phyloP scores from a whole-genome alignment of 768 basidiomycete species.

The Tulasnella sp. region DNA sequence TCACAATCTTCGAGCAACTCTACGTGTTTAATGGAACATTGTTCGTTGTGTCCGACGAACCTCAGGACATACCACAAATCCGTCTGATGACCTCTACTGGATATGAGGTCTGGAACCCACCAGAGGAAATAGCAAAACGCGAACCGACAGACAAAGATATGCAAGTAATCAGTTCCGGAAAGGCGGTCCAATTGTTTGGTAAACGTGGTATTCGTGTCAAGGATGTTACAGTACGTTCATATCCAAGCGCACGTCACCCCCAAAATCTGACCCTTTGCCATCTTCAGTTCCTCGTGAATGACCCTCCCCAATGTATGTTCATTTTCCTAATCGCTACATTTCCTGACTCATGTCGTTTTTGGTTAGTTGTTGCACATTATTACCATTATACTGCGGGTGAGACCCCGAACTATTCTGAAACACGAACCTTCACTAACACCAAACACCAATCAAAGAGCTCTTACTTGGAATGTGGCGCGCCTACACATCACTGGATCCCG shows the following conservation, averaged over 20 bases:
- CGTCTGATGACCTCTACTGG: slow-evolving; percentile 60
- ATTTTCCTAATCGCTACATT: background rate
- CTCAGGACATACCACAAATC: slow-evolving; percentile 48
- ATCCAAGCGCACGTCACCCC: no score
- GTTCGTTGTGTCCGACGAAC: slow-evolving; percentile 60
- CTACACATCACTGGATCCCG: slow-evolving; percentile 48
- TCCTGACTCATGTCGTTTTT: slow-evolving; percentile 22
- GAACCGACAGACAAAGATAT: slow-evolving; percentile 70
- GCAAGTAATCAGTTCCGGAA: slow-evolving; percentile 51
- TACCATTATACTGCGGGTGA: slow-evolving; percentile 10
- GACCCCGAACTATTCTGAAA: slow-evolving; percentile 14
- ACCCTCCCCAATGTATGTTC: slow-evolving; percentile 63
- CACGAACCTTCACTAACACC: slow-evolving; percentile 46
- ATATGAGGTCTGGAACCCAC: slow-evolving; percentile 41
- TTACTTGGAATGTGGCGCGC: slow-evolving; percentile 61
- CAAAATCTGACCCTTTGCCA: background rate
- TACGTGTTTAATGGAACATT: slow-evolving; percentile 58
- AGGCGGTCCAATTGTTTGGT: slow-evolving; percentile 60
- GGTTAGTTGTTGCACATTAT: slow-evolving; percentile 24
- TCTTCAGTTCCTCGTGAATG: slow-evolving; percentile 61
- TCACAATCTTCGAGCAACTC: slow-evolving; percentile 73
- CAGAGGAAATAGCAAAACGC: slow-evolving; percentile 42
- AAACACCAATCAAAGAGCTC: slow-evolving; percentile 35
- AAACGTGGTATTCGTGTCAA: slow-evolving; percentile 55
- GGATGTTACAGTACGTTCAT: slow-evolving; percentile 56